Base-by-base conservation (phyloP, 2,329 filamentous ascomycete species). In the Celoporthe dispersa region DNA sequence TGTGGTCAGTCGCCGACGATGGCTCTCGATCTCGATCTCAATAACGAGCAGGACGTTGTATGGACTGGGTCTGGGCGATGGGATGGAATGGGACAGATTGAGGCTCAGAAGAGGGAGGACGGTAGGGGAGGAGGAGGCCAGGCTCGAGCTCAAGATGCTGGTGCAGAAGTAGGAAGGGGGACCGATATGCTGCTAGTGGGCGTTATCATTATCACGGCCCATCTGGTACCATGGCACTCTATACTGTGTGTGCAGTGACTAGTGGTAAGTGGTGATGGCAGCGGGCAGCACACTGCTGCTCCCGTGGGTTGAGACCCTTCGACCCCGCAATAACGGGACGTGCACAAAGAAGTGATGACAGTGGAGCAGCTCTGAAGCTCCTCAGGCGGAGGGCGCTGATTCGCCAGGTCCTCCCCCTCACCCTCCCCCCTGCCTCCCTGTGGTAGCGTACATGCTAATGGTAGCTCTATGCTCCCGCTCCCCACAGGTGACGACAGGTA, bases 1-100 rank as follows among this genome's bases (percentile, higher is more conserved):
- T 71, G 71, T 68, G 61, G 35, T 63, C 68, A 71, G 67, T 67
- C 44, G 51, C 61, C 44, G 60, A 61, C 33, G 53, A 71, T 37
- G 19, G 62, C 51, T 51, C 55, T 66, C 62, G 62, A 39, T 44
- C 61, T 61, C 59, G 51, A 65, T 44, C 64, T 64, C 59, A 39
- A 64, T 67, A 39, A 39, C 37, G 51, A 41, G 28, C 39, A 8
- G 44, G 44, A 14, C 25, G 28, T 33, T 51, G 16, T 48, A 11
- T 33, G 35, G 41, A 53, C 28, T 28, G n/a, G 22, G 19, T 35
- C 8, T 28, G 59, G 59, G 14, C 41, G 66, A 25, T 39, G 60
- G 28, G 62, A 19, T 31, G 60, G 28, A 57, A 61, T 37, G 64
- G 59, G 64, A 51, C 63, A 41, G 59, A 44, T 53, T 37, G 63